A percentile compares a stretch with the other conserved stretches of the same genome.
phyloP scores from a whole-genome alignment of 345 rosid genomes.

The Populus tremula region DNA sequence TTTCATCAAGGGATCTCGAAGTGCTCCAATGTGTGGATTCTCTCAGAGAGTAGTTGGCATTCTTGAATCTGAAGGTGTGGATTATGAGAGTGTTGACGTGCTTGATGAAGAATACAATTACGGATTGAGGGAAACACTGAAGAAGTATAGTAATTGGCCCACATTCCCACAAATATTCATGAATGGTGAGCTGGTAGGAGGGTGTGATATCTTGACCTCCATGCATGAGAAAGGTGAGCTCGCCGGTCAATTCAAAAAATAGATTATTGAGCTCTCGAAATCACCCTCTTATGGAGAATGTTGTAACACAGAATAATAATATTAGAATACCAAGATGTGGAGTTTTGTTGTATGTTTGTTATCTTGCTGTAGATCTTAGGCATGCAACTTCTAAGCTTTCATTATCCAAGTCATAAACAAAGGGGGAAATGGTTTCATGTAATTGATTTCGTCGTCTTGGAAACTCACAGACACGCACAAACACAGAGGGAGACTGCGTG shows the following conservation, averaged over 20 bases:
- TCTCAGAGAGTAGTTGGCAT: slow-evolving; percentile 79
- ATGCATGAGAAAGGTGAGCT: slow-evolving; percentile 87
- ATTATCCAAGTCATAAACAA: background rate
- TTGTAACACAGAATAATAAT: background rate
- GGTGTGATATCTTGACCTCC: slow-evolving; percentile 77
- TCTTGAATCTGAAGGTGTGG: slow-evolving; percentile 77
- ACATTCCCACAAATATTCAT: slow-evolving; percentile 84
- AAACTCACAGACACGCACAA: background rate
- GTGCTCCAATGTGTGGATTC: slow-evolving; percentile 88
- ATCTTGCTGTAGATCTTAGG: background rate
- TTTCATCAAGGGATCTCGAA: slow-evolving; percentile 85
- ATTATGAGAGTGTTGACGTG: slow-evolving; percentile 80
- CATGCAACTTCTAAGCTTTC: background rate
- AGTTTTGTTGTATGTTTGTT: too few species aligned
- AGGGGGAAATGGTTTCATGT: background rate
- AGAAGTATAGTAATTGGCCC: slow-evolving; percentile 90
- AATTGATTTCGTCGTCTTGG: too few species aligned
- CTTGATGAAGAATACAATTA: slow-evolving; percentile 77
- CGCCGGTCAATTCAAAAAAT: slow-evolving; percentile 45
- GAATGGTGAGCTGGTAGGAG: slow-evolving; percentile 77
- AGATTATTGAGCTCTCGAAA: background rate
- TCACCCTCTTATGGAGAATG: background rate
- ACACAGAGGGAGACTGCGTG: too few species aligned
- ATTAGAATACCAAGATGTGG: too few species aligned
- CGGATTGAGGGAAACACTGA: slow-evolving; percentile 78